Evolutionary conservation across 768 basidiomycete species (phyloP), one percentile per base, ranked within the genome.

Genomic region (Trametes cubensis): DNA sequence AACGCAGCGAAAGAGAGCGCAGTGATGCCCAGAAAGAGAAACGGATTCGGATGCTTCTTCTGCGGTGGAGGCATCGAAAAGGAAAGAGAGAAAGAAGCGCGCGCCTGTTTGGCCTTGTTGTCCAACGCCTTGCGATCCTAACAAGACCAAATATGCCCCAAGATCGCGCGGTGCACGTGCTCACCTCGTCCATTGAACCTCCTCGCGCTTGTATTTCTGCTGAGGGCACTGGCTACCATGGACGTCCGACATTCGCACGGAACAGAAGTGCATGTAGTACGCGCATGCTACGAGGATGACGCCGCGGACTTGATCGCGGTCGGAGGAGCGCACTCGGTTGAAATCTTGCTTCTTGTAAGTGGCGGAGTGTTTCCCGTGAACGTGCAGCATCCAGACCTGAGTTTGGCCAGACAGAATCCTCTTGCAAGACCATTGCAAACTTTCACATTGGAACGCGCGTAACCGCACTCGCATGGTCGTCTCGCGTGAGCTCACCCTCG

Each of bases 401-500:
- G 23, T 21, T 38, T 20, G 52, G 20, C 38, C 69, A 84, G 81
- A 75, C 73, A 67, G 74, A 78, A 66, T 72, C 80, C 0, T 74
- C 78, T 18, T 81, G 74, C 68, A 77, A 76, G 60, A 76, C 75
- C 39, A 67, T 94, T 67, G 90, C 90, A 46, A 85, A 85, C 20
- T 93, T 93, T 68, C 82, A 90, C 74, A 74, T 93, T 45, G 91
- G 92, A 20, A 78, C 81, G 11, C 80, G 84, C 52, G 79, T 90
- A 45, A 91, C 89, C 3, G 83, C 92, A 5, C 72, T 94, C 17
- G 89, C 92, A 3, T 94, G 90, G 87, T 93, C 92, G 2, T 80
- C 89, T 42, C 77, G 79, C 14, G 79, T 89, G 7, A 75, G 84
- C 6, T 93, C 92, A 6, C 88, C 91, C 3, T 82, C 85, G 15